Conservation (phyloP, 306 rosid genomes). For the Leucaena leucocephala region DNA sequence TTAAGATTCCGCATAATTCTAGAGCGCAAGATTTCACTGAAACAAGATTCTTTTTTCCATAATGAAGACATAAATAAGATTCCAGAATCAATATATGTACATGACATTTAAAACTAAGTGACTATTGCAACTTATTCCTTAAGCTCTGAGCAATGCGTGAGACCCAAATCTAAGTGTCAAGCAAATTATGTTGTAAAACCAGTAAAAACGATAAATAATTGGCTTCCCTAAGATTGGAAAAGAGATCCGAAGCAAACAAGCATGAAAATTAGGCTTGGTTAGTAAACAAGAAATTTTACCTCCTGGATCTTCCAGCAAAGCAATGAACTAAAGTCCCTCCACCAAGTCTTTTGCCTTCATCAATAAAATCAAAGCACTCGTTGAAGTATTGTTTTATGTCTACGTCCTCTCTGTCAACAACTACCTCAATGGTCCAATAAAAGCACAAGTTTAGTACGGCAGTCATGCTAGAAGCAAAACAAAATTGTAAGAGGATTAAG, state of each 20-base stretch:
- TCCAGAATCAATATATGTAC: not conserved
- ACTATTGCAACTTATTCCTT: not conserved
- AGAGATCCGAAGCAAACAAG: slow-evolving; percentile 11
- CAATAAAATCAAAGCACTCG: slow-evolving; percentile 71
- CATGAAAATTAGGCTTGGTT: not conserved
- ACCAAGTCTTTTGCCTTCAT: slow-evolving; percentile 68
- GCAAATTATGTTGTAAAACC: slow-evolving; percentile 1
- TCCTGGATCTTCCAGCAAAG: slow-evolving; percentile 84
- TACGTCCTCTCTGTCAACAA: slow-evolving; percentile 54
- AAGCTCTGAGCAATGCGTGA: not conserved
- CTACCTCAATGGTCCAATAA: slow-evolving; percentile 62
- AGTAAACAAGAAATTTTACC: slow-evolving; percentile 54
- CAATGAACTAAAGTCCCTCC: slow-evolving; percentile 86
- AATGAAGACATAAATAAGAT: slow-evolving; percentile 4
- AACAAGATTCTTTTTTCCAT: not conserved
- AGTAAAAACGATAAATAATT: not conserved
- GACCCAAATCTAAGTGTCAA: not conserved
- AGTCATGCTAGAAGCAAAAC: slow-evolving; percentile 26
- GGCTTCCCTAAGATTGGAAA: slow-evolving; percentile 1
- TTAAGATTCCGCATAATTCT: slow-evolving; percentile 1
- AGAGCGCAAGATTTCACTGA: not conserved
- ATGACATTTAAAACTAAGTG: not conserved
- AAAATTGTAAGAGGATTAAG: slow-evolving; percentile 17
- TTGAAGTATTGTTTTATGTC: slow-evolving; percentile 66
- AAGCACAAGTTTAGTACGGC: slow-evolving; percentile 35